These are phyloP conservation scores for Pythium volutum DNA, from an alignment of 352 stramenopile species.

Conservation along the genomic window DNA sequence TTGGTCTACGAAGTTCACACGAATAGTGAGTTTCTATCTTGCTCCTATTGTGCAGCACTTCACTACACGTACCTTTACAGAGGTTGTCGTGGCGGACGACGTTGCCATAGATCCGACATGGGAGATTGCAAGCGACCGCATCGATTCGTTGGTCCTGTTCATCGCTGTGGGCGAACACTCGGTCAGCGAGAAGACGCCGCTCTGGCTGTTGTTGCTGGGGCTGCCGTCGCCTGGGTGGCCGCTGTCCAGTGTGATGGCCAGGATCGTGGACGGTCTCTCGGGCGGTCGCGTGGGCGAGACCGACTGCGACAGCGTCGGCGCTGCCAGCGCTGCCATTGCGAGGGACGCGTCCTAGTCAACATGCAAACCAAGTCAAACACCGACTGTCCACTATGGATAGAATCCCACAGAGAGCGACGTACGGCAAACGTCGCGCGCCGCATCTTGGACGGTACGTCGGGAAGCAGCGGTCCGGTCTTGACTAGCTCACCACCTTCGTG, in stretches of 20 bases:
- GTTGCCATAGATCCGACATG: constrained; percentile 1
- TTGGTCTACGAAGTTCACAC: neutral
- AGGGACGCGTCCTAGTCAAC: constrained; percentile 4
- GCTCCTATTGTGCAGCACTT: neutral
- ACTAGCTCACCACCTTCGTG: constrained; percentile 11
- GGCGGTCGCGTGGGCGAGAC: constrained; percentile 5
- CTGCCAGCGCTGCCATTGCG: neutral
- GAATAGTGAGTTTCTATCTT: neutral
- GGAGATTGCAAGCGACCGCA: too few relatives aligned
- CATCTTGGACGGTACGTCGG: constrained; percentile 28
- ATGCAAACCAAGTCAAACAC: neutral
- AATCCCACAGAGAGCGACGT: neutral
- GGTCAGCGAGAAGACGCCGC: constrained; percentile 18
- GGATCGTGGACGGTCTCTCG: constrained; percentile 9
- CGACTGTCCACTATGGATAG: too few relatives aligned
- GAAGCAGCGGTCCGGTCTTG: constrained; percentile 28
- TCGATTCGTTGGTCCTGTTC: neutral
- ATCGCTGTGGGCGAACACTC: neutral
- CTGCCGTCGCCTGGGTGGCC: neutral
- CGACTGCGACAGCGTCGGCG: neutral
- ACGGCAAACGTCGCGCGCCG: constrained; percentile 34
- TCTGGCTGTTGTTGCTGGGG: neutral
- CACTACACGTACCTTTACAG: constrained; percentile 7
- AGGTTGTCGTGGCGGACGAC: constrained; percentile 8
- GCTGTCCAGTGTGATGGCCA: neutral